phyloP scores from a whole-genome alignment of 2,329 filamentous ascomycete species.

The Macrophomina phaseolina region DNA sequence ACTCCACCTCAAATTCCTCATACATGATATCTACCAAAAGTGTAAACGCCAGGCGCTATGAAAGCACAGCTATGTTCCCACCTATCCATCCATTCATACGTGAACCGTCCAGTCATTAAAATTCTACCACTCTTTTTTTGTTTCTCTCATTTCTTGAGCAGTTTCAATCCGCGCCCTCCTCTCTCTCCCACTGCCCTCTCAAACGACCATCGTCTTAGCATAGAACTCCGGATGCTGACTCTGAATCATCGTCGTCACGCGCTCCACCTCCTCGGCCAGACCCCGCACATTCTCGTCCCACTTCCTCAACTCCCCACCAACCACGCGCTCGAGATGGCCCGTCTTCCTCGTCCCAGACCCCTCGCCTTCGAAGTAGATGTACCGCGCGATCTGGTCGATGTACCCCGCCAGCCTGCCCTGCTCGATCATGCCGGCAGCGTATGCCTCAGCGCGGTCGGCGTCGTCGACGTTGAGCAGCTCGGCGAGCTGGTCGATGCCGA shows the following conservation, averaged over 20 bases:
- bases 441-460: conserved; percentile 83
- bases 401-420: conserved; percentile 84
- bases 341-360: conserved; percentile 72
- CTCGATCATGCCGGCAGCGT: conserved; percentile 94
- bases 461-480: conserved; percentile 78
- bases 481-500: conserved; percentile 71
- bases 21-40: neutral
- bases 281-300: conserved; percentile 92
- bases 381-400: conserved; percentile 90
- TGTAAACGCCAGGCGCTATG: neutral
- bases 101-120: neutral
- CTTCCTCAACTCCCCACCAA: conserved; percentile 74
- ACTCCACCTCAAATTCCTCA: neutral
- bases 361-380: conserved; percentile 87
- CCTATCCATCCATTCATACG: neutral
- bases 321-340: conserved; percentile 63
- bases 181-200: neutral
- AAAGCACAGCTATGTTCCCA: neutral
- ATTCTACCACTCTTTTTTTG: neutral
- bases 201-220: conserved; percentile 34
- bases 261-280: conserved; percentile 87
- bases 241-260: conserved; percentile 80
- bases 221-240: conserved; percentile 72
- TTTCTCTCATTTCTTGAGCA: neutral
- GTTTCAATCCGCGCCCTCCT: too few species aligned